Conservation (phyloP, 306 rosid genomes). For the Phaseolus lunatus region DNA sequence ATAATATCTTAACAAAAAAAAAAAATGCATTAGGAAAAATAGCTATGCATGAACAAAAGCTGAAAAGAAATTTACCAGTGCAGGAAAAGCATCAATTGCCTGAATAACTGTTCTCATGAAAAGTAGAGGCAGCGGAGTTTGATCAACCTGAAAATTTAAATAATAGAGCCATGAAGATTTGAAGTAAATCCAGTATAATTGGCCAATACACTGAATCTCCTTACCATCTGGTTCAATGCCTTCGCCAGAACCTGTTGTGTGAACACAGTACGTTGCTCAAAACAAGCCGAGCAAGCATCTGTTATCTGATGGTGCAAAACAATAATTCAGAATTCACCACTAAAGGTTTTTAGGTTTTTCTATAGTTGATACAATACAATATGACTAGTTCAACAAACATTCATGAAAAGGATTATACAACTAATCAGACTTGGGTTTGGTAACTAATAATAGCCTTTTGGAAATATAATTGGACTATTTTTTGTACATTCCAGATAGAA, state of each 20-base stretch:
- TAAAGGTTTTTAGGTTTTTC: background rate
- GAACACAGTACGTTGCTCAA: constrained; percentile 98
- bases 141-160: constrained; percentile 76
- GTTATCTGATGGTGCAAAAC: constrained; percentile 75
- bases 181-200: constrained; percentile 10
- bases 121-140: constrained; percentile 94
- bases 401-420: constrained; percentile 2
- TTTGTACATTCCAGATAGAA: background rate
- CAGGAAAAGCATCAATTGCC: constrained; percentile 97
- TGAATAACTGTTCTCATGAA: constrained; percentile 99
- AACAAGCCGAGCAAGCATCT: constrained; percentile 97
- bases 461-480: background rate
- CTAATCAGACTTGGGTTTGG: constrained; percentile 19
- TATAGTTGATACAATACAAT: constrained; percentile 22
- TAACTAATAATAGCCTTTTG: background rate
- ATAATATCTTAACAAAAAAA: constrained; percentile 16
- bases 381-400: constrained; percentile 22
- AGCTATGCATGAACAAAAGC: constrained; percentile 19
- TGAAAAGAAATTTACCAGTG: constrained; percentile 63
- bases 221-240: constrained; percentile 94
- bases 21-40: constrained; percentile 27
- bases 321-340: constrained; percentile 43
- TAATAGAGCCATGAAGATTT: constrained; percentile 27
- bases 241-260: constrained; percentile 98
- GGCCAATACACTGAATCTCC: constrained; percentile 32